A percentile compares a stretch with the other conserved stretches of the same genome.
These are phyloP conservation scores for Pseudozyma tsukubaensis DNA, from an alignment of 1,284 basidiomycete genomes.

Conservation along the genomic window DNA sequence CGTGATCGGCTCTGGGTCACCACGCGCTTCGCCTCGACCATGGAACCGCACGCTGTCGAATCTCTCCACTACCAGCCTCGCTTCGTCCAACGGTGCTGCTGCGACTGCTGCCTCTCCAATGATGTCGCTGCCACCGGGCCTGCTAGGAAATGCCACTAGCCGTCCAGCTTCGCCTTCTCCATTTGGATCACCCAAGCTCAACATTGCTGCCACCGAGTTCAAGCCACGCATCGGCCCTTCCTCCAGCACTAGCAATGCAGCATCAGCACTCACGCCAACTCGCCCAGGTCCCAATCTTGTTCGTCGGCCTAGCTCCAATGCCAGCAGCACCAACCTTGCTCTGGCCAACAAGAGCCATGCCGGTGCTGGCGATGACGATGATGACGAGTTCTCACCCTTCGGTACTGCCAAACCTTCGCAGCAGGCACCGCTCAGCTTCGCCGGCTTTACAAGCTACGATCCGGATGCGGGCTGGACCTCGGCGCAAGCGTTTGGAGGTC, in stretches of 20 bases:
- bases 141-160: slow-evolving; percentile 28
- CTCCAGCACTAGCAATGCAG: slow-evolving; percentile 9
- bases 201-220: slow-evolving; percentile 62
- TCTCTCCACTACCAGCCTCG: slow-evolving; percentile 43
- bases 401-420: slow-evolving; percentile 51
- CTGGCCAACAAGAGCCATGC: slow-evolving; percentile 56
- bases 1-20: slow-evolving; percentile 56
- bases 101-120: slow-evolving; percentile 33
- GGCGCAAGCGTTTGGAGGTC: slow-evolving; percentile 10
- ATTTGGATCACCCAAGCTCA: slow-evolving; percentile 61
- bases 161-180: slow-evolving; percentile 57
- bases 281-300: slow-evolving; percentile 27
- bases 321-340: slow-evolving; percentile 51
- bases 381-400: slow-evolving; percentile 74
- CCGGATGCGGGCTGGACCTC: slow-evolving; percentile 39
- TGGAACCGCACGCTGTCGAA: slow-evolving; percentile 51
- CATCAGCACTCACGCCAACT: slow-evolving; percentile 33
- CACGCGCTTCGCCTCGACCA: slow-evolving; percentile 53
- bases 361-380: slow-evolving; percentile 70
- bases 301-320: slow-evolving; percentile 46
- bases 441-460: slow-evolving; percentile 30
- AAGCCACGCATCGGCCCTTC: slow-evolving; percentile 48
- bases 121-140: slow-evolving; percentile 41
- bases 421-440: slow-evolving; percentile 35
- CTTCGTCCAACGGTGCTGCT: slow-evolving; percentile 25